Evolutionary conservation across 352 stramenopile genomes (phyloP), one percentile per base, ranked within the genome.

Genomic region (Globisporangium cederbergense): DNA sequence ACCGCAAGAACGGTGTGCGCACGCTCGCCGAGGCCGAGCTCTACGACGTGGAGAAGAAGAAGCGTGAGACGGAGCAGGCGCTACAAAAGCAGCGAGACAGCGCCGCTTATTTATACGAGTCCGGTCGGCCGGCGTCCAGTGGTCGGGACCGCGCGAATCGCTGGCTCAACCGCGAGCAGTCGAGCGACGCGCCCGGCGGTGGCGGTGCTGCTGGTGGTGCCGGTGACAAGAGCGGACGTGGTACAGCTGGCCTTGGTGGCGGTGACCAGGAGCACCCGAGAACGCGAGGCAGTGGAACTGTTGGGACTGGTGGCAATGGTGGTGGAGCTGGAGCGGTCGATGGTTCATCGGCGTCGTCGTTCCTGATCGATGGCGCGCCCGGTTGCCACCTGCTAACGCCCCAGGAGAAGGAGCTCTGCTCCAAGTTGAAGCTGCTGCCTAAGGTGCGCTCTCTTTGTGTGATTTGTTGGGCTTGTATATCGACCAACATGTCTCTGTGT

Each of bases 31-130:
- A 99, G 74, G 95, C 90, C 4, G 95, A 99, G 73, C 71, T 96
- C 49, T 98, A 98, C 67, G 96, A 99, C 68, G 81, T 90, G 14
- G 93, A 98, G 67, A 98, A 98, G 70, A 89, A 92, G 68, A 96
- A 97, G 62, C 86, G 92, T 1, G 90, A 98, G 60, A 86, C 92
- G 34, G 93, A 98, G 52, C 91, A 94, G 66, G 82, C 83, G 13
- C 83, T 97, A 43, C 83, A 93, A 62, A 94, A 91, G 67, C 85
- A 96, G 77, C 71, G 90, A 0, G 89, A 98, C 62, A 91, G 73
- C 40, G 83, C 82, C 13, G 81, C 87, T 65, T 96, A 96, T 76
- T 76, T 96, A 66, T 96, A 96, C 65, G 87, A 96, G 61, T 88
- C 79, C 7, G 75, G 71, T 6, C 77, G 85, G 9, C 76, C 78